Conservation (phyloP, 768 basidiomycete genomes). For the Collybia sp. region DNA sequence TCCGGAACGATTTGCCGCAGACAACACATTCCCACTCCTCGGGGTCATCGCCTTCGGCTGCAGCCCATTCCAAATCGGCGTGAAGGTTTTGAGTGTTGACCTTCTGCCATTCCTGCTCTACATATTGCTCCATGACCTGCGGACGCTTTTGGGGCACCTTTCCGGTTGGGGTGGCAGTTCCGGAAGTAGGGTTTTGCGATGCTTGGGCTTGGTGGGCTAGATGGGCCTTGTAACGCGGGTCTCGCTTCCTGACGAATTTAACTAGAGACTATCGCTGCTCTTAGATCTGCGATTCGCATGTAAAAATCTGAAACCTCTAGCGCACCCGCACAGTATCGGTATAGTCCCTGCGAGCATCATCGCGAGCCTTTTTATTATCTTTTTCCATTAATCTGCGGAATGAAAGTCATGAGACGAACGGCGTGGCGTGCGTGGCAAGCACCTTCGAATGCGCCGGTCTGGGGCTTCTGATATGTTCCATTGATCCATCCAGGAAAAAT, state of each 20-base stretch:
- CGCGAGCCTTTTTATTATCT: slow-evolving; percentile 90
- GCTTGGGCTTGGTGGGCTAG: slow-evolving; percentile 43
- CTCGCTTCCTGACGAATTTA: slow-evolving; percentile 78
- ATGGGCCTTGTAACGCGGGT: slow-evolving; percentile 79
- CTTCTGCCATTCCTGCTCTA: slow-evolving; percentile 92
- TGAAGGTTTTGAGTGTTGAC: slow-evolving; percentile 37
- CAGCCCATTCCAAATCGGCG: slow-evolving; percentile 72
- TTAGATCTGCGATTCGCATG: slow-evolving; percentile 1
- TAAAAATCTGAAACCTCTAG: slow-evolving; percentile 5
- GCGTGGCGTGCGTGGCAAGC: slow-evolving; percentile 7
- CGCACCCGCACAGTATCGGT: slow-evolving; percentile 86
- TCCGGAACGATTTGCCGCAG: slow-evolving; percentile 84
- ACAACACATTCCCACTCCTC: slow-evolving; percentile 97
- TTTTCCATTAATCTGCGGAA: slow-evolving; percentile 79
- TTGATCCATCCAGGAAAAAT: slow-evolving; percentile 82
- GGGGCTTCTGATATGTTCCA: slow-evolving; percentile 85
- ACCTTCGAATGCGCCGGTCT: slow-evolving; percentile 81
- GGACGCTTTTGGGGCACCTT: slow-evolving; percentile 20
- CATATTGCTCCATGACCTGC: slow-evolving; percentile 38
- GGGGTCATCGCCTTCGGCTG: slow-evolving; percentile 61
- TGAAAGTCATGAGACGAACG: background rate
- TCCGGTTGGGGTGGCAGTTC: slow-evolving; percentile 23
- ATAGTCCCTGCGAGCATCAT: slow-evolving; percentile 85
- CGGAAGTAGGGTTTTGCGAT: slow-evolving; percentile 21
- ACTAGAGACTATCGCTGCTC: slow-evolving; percentile 52